These are phyloP conservation scores for Stachybotrys elegans DNA, from an alignment of 2,329 filamentous ascomycete species.

Conservation along the genomic window DNA sequence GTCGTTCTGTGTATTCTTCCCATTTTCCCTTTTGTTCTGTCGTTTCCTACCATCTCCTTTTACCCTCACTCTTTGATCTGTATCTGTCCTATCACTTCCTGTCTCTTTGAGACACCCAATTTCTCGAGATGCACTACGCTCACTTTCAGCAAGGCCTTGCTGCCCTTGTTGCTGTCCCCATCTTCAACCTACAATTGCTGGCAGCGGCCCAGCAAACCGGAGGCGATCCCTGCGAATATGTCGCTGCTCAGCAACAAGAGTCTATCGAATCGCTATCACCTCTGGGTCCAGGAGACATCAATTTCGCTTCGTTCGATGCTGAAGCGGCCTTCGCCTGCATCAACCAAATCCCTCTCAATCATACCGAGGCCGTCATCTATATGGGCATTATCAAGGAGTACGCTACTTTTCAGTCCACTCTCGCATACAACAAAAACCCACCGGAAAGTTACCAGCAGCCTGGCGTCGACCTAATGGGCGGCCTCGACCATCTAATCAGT, in stretches of 20 bases:
- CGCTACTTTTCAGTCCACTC: background rate
- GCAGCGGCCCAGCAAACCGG: too few relatives aligned
- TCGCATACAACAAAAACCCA: background rate
- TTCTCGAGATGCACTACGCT: too few relatives aligned
- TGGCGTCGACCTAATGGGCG: background rate
- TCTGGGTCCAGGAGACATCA: too few relatives aligned
- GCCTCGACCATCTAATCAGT: background rate
- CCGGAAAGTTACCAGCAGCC: background rate
- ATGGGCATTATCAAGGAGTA: background rate
- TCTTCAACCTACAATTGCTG: too few relatives aligned
- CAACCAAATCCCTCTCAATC: background rate
- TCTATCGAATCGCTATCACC: background rate
- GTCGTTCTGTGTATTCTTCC: too few relatives aligned
- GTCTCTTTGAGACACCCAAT: too few relatives aligned
- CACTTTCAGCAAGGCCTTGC: too few relatives aligned
- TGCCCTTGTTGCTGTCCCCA: too few relatives aligned
- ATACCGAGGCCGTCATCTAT: background rate
- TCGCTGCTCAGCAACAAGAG: background rate
- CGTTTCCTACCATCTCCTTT: too few relatives aligned
- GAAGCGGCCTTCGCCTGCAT: background rate
- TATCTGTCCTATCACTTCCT: too few relatives aligned
- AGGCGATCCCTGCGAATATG: background rate
- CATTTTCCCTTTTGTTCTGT: too few relatives aligned
- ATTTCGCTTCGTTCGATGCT: background rate
- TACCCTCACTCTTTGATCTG: too few relatives aligned